Evolutionary conservation across 2,329 filamentous ascomycete species (phyloP).

Genomic region (Sporothrix inflata): DNA sequence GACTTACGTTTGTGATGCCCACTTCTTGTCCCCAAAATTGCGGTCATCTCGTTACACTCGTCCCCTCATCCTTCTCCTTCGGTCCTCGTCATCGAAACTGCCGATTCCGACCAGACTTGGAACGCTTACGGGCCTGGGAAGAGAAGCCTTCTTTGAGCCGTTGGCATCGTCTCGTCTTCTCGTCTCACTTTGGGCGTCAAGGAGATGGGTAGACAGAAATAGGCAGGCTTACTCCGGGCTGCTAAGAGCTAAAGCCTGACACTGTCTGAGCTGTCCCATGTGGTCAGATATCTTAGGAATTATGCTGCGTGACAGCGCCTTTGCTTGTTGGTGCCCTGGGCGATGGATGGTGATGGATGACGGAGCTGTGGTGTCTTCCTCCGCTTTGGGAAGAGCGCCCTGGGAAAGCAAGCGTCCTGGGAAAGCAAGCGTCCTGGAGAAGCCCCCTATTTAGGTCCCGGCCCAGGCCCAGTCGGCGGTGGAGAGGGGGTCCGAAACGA

Average conservation of each 20-base stretch:
- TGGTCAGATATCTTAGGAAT: not conserved
- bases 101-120: not conserved
- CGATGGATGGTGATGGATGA: not conserved
- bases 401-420: too few relatives aligned
- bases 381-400: not conserved
- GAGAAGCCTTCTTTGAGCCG: not conserved
- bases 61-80: not conserved
- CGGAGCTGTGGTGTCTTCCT: not conserved
- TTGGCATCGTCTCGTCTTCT: not conserved
- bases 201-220: not conserved
- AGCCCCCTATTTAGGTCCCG: not conserved
- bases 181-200: not conserved
- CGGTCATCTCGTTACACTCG: not conserved
- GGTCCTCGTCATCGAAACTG: not conserved
- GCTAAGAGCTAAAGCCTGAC: not conserved
- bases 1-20: too few relatives aligned
- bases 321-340: not conserved
- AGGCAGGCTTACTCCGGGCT: constrained; percentile 22
- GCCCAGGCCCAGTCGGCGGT: not conserved
- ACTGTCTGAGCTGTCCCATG: not conserved
- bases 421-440: too few relatives aligned
- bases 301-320: not conserved
- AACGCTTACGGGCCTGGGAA: not conserved
- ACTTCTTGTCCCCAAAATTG: not conserved
- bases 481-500: constrained; percentile 29